These are phyloP conservation scores for Canavalia ensiformis DNA, from an alignment of 306 rosid genomes.

Conservation along the genomic window DNA sequence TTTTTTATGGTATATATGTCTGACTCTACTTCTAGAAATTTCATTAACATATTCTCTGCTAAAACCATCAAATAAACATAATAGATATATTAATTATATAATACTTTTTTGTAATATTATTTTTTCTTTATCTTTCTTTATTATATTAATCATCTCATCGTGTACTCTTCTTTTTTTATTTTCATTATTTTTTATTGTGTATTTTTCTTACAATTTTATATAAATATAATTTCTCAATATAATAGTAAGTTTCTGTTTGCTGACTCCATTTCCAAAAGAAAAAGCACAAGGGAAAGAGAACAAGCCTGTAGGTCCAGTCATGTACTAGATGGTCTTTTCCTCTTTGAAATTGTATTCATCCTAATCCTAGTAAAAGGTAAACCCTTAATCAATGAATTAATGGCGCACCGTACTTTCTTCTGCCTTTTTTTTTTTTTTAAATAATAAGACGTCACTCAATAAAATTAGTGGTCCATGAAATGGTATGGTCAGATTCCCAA, in stretches of 20 bases:
- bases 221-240: too few species aligned
- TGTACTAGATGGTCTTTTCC: background rate
- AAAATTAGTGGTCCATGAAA: constrained; percentile 41
- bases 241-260: constrained; percentile 38
- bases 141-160: too few species aligned
- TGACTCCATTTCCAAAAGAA: constrained; percentile 54
- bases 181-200: too few species aligned
- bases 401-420: constrained; percentile 46
- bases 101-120: too few species aligned
- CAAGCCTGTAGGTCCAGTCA: constrained; percentile 33
- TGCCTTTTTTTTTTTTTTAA: background rate
- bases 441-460: constrained; percentile 42
- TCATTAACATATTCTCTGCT: constrained; percentile 7
- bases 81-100: too few species aligned
- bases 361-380: constrained; percentile 16
- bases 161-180: too few species aligned
- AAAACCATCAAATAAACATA: background rate
- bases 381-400: constrained; percentile 45
- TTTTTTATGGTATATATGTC: background rate
- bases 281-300: constrained; percentile 42
- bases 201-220: too few species aligned
- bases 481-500: constrained; percentile 44
- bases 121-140: too few species aligned
- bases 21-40: constrained; percentile 18
- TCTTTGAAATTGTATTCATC: constrained; percentile 36